Evolutionary conservation across 441 rosid genomes (phyloP).

Genomic region (Croton setiger): DNA sequence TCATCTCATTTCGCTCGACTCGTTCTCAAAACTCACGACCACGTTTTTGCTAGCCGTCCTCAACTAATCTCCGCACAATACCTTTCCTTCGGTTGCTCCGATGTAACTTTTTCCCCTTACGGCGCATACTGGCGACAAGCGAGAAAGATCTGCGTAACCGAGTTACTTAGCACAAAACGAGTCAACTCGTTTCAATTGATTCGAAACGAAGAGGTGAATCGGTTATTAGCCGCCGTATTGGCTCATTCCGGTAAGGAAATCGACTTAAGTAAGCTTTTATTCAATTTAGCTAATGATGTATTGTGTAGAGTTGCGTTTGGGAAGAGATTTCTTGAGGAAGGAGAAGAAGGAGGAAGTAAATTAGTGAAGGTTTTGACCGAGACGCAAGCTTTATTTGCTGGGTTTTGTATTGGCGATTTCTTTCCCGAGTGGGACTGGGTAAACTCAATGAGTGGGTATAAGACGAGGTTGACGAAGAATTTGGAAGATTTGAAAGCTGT

Average conservation of each 20-base stretch:
- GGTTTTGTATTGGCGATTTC: conserved; percentile 34
- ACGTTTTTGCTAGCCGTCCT: conserved; percentile 35
- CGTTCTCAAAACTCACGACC: conserved; percentile 37
- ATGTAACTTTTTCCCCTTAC: conserved; percentile 37
- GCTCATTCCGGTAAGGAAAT: conserved; percentile 15
- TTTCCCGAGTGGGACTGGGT: conserved; percentile 32
- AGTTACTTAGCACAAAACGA: conserved; percentile 34
- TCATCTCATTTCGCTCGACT: conserved; percentile 31
- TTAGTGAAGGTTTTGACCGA: conserved; percentile 25
- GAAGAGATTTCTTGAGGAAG: conserved; percentile 23
- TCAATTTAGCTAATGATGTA: conserved; percentile 23
- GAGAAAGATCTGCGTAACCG: conserved; percentile 34
- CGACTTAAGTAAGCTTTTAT: conserved; percentile 30
- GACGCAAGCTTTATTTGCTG: conserved; percentile 28
- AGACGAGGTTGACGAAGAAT: conserved; percentile 25
- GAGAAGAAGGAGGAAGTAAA: neutral
- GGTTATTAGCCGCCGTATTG: conserved; percentile 18
- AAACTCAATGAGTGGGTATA: conserved; percentile 19
- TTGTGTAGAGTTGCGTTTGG: conserved; percentile 31
- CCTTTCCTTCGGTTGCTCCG: conserved; percentile 38
- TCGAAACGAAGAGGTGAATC: conserved; percentile 34
- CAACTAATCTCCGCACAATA: conserved; percentile 26
- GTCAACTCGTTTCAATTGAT: conserved; percentile 22
- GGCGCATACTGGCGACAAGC: conserved; percentile 45
- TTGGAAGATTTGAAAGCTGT: conserved; percentile 24